These are phyloP conservation scores for Thielaviopsis euricoi DNA, from an alignment of 2,329 filamentous ascomycete species.

Conservation along the genomic window DNA sequence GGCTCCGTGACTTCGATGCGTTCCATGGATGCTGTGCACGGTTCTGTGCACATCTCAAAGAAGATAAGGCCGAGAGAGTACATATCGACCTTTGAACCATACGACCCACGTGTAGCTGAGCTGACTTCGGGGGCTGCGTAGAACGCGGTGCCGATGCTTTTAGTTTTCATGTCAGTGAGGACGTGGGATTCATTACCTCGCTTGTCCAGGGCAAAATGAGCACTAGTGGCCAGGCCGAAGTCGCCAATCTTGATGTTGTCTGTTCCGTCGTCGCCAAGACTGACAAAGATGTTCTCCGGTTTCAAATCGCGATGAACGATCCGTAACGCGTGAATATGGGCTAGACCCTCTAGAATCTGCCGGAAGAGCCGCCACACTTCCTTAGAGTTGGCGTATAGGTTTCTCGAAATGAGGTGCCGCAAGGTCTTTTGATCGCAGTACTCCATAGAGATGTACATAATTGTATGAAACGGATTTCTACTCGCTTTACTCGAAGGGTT, in stretches of 20 bases:
- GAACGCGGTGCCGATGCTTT: slow-evolving; percentile 60
- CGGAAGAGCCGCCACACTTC: slow-evolving; percentile 84
- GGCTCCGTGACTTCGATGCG: slow-evolving; percentile 46
- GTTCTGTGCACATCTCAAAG: slow-evolving; percentile 83
- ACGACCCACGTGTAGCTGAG: slow-evolving; percentile 56
- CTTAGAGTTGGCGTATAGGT: slow-evolving; percentile 54
- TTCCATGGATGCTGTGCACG: slow-evolving; percentile 48
- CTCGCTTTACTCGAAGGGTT: slow-evolving; percentile 22
- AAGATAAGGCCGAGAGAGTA: slow-evolving; percentile 95
- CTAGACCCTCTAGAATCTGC: slow-evolving; percentile 77
- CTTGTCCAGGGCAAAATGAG: slow-evolving; percentile 53
- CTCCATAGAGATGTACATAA: slow-evolving; percentile 97
- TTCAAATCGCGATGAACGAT: slow-evolving; percentile 96
- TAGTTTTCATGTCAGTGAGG: slow-evolving; percentile 45
- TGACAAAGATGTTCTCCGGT: slow-evolving; percentile 92
- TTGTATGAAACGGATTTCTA: slow-evolving; percentile 41
- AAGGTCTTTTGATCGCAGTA: slow-evolving; percentile 92
- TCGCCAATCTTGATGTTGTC: slow-evolving; percentile 93
- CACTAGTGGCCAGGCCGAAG: slow-evolving; percentile 84
- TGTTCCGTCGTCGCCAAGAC: slow-evolving; percentile 47
- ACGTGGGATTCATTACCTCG: slow-evolving; percentile 15
- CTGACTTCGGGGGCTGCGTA: slow-evolving; percentile 90
- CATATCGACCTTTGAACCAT: slow-evolving; percentile 96
- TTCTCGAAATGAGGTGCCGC: slow-evolving; percentile 67
- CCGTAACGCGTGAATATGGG: slow-evolving; percentile 74